Evolutionary conservation across 371 early-diverging fungal genomes (phyloP).

Genomic region (Saksenaea oblongispora): DNA sequence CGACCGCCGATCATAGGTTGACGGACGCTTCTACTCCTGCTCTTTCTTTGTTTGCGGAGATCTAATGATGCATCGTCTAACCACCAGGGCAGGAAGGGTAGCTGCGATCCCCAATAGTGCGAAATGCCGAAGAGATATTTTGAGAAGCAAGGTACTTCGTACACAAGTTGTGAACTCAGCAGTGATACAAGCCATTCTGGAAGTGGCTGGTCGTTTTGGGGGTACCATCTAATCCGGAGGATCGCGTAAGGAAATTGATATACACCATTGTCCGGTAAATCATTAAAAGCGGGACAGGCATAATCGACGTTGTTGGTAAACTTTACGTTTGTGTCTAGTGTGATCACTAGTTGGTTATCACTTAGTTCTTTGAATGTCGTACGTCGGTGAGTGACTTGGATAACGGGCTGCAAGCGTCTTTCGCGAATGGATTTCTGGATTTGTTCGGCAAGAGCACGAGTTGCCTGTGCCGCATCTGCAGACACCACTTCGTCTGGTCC

Average conservation of each 20-base stretch:
- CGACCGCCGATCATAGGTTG: not conserved
- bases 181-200: constrained; percentile 91
- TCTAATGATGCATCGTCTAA: constrained; percentile 83
- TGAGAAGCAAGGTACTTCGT: constrained; percentile 95
- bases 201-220: constrained; percentile 63
- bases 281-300: not conserved
- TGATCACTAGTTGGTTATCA: not conserved
- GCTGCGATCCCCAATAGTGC: constrained; percentile 73
- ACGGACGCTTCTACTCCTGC: not conserved
- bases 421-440: not conserved
- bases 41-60: constrained; percentile 63
- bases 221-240: constrained; percentile 93
- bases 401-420: not conserved
- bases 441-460: constrained; percentile 44
- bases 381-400: constrained; percentile 15
- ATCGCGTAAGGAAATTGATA: constrained; percentile 93
- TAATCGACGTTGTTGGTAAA: constrained; percentile 8
- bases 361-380: constrained; percentile 6
- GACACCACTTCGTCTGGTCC: not conserved
- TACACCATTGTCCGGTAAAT: constrained; percentile 70
- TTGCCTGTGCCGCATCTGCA: constrained; percentile 67
- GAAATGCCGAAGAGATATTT: constrained; percentile 96
- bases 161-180: constrained; percentile 80
- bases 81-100: constrained; percentile 96
- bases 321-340: constrained; percentile 17